Base-by-base conservation (phyloP, 176 grass and related monocot genomes). In the Bothriochloa decipiens region DNA sequence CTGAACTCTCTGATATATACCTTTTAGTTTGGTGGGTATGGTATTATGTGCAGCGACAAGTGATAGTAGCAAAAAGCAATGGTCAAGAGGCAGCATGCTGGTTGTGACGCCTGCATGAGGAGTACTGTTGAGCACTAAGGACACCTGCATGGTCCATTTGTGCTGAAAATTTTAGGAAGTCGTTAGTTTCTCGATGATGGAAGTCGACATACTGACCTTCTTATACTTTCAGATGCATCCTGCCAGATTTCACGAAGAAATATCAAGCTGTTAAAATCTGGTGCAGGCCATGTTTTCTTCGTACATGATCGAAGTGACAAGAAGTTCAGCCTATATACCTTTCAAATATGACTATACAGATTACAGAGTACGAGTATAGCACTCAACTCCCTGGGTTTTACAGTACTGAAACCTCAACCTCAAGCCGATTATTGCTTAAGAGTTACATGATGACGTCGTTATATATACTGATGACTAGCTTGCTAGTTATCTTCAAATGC, bases 41-140 rank as follows among this genome's bases (percentile, higher is more conserved):
- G 23, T 61, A 68, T 88, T 67, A 74, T 89, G 53, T 20, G 74
- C 40, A 40, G 40, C 36, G 1, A 58, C 18, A 46, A 66, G 29
- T 86, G 14, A 72, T 87, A 33, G 47, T 63, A 87, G 63, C 85
- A 64, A 89, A 64, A 89, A 82, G 63, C 85, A 64, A 89, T 81
- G 75, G 77, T 83, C 58, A 89, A 72, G 32, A 83, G 64, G 35
- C 7, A 61, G 13, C 8, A 72, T 43, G 72, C 50, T 79, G 75
- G 41, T 52, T 79, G 85, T 91, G 89, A 94, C 89, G 91, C 76
- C 12, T 66, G 79, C 87, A 82, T 94, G 91, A 94, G 90, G 67
- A 87, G 63, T 27, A 77, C 41, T 49, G 70, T 76, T 39, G 49
- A 6, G 50, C 75, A 80, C 80, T 62, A 76, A 70, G 37, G 37